Evolutionary conservation across 805 yeast genomes (phyloP).

Genomic region (Teunomyces pallodes): DNA sequence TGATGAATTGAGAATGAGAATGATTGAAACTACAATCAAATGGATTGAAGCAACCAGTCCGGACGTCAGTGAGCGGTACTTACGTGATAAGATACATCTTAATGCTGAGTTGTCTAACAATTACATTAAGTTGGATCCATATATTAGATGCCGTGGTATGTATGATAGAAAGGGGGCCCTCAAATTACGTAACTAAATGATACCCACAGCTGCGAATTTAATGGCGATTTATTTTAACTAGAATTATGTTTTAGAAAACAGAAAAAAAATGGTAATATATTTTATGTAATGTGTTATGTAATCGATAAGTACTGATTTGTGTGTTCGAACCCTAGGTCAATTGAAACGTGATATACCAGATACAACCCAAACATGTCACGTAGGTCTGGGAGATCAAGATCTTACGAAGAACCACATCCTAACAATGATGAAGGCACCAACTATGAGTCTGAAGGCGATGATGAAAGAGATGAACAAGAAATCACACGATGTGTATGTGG

Average conservation of each 20-base stretch:
- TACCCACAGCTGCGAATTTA: no score
- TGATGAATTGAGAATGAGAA: constrained; percentile 47
- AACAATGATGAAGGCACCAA: constrained; percentile 18
- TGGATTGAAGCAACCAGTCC: constrained; percentile 73
- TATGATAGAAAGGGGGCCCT: constrained; percentile 75
- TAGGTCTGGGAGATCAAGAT: constrained; percentile 26
- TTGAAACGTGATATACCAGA: neutral
- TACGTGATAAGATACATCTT: constrained; percentile 53
- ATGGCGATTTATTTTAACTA: no score
- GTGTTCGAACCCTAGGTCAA: neutral
- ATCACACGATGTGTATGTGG: constrained; percentile 44
- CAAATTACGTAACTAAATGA: constrained; percentile 10
- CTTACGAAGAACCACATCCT: constrained; percentile 14
- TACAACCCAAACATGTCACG: constrained; percentile 21
- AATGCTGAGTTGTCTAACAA: constrained; percentile 56
- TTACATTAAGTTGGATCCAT: constrained; percentile 74
- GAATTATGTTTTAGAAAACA: no score
- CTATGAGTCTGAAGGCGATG: constrained; percentile 22
- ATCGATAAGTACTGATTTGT: neutral
- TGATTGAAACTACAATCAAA: constrained; percentile 59
- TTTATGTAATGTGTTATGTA: neutral
- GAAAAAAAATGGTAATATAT: neutral
- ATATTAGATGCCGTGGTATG: constrained; percentile 71
- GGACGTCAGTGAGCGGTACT: constrained; percentile 46
- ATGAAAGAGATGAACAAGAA: constrained; percentile 36